These are phyloP conservation scores for Striga asiatica DNA, from an alignment of 257 asterid genomes.

Conservation along the genomic window DNA sequence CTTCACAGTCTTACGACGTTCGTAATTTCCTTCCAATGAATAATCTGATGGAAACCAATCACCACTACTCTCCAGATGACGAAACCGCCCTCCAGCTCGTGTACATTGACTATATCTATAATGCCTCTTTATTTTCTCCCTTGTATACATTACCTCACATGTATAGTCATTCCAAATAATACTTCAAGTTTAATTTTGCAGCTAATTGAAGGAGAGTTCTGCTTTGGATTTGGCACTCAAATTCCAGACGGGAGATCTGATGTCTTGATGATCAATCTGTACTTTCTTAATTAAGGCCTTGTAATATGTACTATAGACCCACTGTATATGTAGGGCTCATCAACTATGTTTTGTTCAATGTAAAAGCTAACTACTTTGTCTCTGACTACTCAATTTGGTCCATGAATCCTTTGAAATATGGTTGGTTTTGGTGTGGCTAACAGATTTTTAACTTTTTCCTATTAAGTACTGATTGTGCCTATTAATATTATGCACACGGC, in stretches of 20 bases:
- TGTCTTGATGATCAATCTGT: neutral
- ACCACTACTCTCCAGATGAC: constrained; percentile 49
- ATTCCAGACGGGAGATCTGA: neutral
- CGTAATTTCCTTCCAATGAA: constrained; percentile 61
- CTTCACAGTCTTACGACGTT: constrained; percentile 48
- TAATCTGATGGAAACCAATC: constrained; percentile 62
- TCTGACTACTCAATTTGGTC: neutral
- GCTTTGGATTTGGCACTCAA: neutral
- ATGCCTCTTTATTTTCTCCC: too few species aligned
- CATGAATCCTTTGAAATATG: neutral
- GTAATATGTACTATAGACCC: neutral
- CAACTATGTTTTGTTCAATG: constrained; percentile 1
- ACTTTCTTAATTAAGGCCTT: neutral
- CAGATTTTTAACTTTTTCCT: too few species aligned
- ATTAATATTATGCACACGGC: too few species aligned
- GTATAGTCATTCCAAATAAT: neutral
- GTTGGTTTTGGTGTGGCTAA: too few species aligned
- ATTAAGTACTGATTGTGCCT: too few species aligned
- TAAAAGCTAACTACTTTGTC: neutral
- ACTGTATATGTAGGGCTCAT: neutral
- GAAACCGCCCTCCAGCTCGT: constrained; percentile 79
- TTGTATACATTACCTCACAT: neutral
- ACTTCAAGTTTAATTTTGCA: neutral
- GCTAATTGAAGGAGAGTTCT: neutral
- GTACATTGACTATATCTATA: constrained; percentile 21